Conservation (phyloP, 148 eudicot species). For the Rhododendron griersonianum region DNA sequence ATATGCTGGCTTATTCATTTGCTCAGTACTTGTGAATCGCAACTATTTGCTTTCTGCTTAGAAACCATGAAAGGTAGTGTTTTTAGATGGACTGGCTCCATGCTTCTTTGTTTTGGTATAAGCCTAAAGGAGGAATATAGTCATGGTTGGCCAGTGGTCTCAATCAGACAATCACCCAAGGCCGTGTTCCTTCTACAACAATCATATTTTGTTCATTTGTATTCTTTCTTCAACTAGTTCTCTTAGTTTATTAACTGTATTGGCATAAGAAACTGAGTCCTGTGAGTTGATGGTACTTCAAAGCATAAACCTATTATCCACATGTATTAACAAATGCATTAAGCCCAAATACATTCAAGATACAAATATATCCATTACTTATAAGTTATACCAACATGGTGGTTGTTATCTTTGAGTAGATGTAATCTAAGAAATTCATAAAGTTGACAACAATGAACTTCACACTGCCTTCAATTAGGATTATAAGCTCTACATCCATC, state of each 20-base stretch:
- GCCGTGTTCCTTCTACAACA: background rate
- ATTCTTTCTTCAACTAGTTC: background rate
- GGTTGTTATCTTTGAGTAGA: background rate
- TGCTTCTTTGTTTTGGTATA: background rate
- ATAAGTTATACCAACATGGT: background rate
- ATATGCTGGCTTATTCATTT: constrained; percentile 1
- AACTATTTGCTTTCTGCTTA: background rate
- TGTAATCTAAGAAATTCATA: background rate
- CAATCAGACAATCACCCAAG: background rate
- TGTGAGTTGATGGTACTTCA: background rate
- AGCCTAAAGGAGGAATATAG: background rate
- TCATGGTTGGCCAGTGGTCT: background rate
- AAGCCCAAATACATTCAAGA: background rate
- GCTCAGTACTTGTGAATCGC: background rate
- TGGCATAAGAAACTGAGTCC: background rate
- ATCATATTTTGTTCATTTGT: background rate
- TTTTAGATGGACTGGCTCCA: background rate
- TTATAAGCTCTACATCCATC: background rate
- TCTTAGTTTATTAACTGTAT: background rate
- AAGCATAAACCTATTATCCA: background rate
- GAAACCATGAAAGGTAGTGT: background rate
- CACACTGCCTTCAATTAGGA: background rate
- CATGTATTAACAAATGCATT: background rate
- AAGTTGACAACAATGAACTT: background rate
- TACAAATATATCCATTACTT: background rate